Conservation (phyloP, 1,284 basidiomycete species). For the Ustilago trichophora region DNA sequence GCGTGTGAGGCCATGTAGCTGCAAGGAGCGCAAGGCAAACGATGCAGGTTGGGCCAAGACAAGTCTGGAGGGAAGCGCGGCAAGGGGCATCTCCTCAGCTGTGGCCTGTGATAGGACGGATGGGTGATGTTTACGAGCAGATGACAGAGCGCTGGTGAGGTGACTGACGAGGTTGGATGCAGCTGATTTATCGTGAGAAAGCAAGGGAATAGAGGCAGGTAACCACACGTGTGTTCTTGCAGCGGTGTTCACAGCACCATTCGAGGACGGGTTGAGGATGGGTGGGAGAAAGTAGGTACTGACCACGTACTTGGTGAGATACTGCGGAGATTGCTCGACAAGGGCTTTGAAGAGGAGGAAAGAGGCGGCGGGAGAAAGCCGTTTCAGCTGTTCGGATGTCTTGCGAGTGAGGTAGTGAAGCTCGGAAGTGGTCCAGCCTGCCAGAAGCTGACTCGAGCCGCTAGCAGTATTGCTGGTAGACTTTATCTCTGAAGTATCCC, state of each 20-base stretch:
- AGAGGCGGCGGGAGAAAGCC: conserved; percentile 23
- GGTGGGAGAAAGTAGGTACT: conserved; percentile 34
- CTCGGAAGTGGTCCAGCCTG: conserved; percentile 33
- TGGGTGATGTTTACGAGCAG: not conserved
- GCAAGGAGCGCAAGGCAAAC: conserved; percentile 32
- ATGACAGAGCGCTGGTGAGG: conserved; percentile 13
- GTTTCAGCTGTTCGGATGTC: conserved; percentile 32
- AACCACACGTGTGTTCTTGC: conserved; percentile 31
- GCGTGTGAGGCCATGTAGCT: conserved; percentile 36
- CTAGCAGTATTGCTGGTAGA: not conserved
- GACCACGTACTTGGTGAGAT: conserved; percentile 27
- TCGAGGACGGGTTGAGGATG: conserved; percentile 1
- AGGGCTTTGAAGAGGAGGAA: conserved; percentile 28
- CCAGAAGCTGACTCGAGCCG: conserved; percentile 11
- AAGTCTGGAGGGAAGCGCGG: conserved; percentile 9
- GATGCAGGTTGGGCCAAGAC: conserved; percentile 4
- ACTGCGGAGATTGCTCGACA: conserved; percentile 15
- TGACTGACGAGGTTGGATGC: conserved; percentile 21
- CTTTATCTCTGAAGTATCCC: not conserved
- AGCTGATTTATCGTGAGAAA: conserved; percentile 30
- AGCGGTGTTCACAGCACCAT: not conserved
- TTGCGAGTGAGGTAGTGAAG: conserved; percentile 34
- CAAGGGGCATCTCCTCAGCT: conserved; percentile 7
- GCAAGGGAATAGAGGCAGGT: conserved; percentile 33
- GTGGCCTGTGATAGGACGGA: not conserved